Evolutionary conservation across 140 eudicot species (phyloP).

Genomic region (Anethum foeniculum): DNA sequence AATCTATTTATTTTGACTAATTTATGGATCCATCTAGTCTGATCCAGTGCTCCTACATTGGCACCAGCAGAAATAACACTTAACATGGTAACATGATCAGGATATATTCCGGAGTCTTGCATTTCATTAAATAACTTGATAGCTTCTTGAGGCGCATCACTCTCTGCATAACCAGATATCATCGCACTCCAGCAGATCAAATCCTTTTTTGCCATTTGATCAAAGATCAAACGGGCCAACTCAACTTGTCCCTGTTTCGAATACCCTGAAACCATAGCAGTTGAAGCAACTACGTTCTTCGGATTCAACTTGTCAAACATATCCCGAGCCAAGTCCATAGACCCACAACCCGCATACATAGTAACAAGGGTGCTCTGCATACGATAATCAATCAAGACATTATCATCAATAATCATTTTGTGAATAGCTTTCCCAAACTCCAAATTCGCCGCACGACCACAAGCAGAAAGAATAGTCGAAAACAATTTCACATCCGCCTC

Average conservation of each 20-base stretch:
- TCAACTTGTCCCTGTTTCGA: constrained; percentile 47
- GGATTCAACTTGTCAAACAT: constrained; percentile 40
- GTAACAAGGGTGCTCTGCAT: constrained; percentile 52
- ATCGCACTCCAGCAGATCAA: constrained; percentile 86
- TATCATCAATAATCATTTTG: constrained; percentile 28
- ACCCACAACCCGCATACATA: constrained; percentile 74
- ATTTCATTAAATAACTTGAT: constrained; percentile 46
- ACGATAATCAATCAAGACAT: constrained; percentile 36
- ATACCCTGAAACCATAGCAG: constrained; percentile 71
- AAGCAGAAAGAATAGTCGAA: constrained; percentile 51
- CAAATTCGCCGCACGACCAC: constrained; percentile 52
- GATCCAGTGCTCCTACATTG: constrained; percentile 53
- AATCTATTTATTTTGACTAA: constrained; percentile 39
- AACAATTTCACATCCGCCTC: constrained; percentile 49
- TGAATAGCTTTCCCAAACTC: constrained; percentile 57
- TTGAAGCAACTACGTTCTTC: constrained; percentile 52
- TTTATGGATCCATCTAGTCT: constrained; percentile 36
- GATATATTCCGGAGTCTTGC: constrained; percentile 45
- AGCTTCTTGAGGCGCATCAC: constrained; percentile 60
- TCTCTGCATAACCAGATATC: constrained; percentile 67
- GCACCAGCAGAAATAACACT: constrained; percentile 83
- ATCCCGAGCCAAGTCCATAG: constrained; percentile 49
- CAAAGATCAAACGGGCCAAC: constrained; percentile 47
- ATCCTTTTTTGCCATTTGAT: constrained; percentile 45
- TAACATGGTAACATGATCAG: constrained; percentile 68